Evolutionary conservation across 2,329 filamentous ascomycete genomes (phyloP).

Genomic region (Calonectria pseudoturangicola): DNA sequence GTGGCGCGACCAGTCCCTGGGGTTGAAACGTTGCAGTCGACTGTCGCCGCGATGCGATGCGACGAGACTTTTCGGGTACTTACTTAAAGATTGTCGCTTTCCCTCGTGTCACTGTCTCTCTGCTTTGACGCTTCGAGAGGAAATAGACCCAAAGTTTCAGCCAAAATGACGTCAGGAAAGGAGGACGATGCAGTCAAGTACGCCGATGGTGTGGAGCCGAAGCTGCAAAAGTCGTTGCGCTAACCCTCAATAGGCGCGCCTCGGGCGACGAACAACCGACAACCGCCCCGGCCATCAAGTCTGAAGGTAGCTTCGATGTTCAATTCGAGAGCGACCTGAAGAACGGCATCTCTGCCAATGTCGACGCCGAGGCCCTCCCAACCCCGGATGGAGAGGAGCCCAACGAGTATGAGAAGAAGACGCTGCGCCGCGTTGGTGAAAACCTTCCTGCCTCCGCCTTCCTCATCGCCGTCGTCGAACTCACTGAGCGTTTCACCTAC

Average conservation of each 20-base stretch:
- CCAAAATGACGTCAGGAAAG: constrained; percentile 59
- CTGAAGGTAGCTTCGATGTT: constrained; percentile 47
- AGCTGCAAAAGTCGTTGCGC: constrained; percentile 31
- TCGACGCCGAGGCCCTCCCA: constrained; percentile 54
- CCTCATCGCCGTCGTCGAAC: constrained; percentile 74
- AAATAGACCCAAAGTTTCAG: neutral
- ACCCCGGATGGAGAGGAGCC: constrained; percentile 71
- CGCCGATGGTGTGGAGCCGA: constrained; percentile 38
- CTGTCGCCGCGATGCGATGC: neutral
- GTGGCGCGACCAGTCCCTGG: constrained; percentile 18
- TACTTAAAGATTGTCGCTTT: neutral
- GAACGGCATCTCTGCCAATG: constrained; percentile 28
- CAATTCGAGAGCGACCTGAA: constrained; percentile 52
- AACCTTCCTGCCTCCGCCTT: constrained; percentile 73
- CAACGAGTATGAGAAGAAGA: constrained; percentile 69
- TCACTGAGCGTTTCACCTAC: constrained; percentile 75
- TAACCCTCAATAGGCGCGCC: constrained; percentile 52
- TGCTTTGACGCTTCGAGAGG: neutral
- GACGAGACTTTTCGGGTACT: neutral
- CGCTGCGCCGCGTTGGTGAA: constrained; percentile 72
- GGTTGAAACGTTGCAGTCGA: constrained; percentile 11
- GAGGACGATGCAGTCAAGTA: constrained; percentile 60
- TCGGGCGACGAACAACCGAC: constrained; percentile 53
- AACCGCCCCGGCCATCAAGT: constrained; percentile 45
- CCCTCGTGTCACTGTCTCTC: neutral